Base-by-base conservation (phyloP, 305 asterid genomes). In the Fraxinus ornus region DNA sequence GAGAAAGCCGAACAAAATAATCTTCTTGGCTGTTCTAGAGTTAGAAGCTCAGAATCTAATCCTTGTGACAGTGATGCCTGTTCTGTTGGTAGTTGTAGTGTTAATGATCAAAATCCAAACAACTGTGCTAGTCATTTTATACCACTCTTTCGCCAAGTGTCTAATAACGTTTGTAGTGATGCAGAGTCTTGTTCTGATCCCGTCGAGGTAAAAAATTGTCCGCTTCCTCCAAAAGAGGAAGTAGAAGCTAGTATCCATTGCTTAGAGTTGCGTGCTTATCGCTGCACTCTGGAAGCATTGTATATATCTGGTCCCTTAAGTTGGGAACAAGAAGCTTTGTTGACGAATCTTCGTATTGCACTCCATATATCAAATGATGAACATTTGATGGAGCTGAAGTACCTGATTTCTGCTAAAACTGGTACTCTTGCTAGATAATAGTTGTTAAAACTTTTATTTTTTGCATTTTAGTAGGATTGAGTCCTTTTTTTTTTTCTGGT, bases 241-340 rank as follows among this genome's bases (percentile, higher is more conserved):
- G 83, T 87, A 73, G 91, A 86, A 83, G 89, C 86, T 85, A 90
- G 90, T 83, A 86, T 92, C 76, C 97, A 88, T 86, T 81, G 83
- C 87, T 86, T 92, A 79, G 97, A 92, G 92, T 84, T 90, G 92
- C 92, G 84, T 88, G 97, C 95, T 83, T 92, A 91, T 77, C 89
- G 92, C 75, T 83, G 90, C 91, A 92, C 97, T 78, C 84, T 92
- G 26, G 89, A 86, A 83, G 97, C 97, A 83, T 90, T 92, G 83
- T 90, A 86, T 89, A 94, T 90, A 79, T 91, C 92, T 85, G 97
- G 97, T 86, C 94, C 94, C 83, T 88, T 91, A 87, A 92, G 94
- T 86, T 92, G 97, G 95, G 95, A 93, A 24, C 91, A 89, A 71
- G 97, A 92, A 81, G 89, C 88, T 83, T 79, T 90, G 70, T 84